Evolutionary conservation across 768 basidiomycete species (phyloP).

Genomic region (Scleroderma bovista): DNA sequence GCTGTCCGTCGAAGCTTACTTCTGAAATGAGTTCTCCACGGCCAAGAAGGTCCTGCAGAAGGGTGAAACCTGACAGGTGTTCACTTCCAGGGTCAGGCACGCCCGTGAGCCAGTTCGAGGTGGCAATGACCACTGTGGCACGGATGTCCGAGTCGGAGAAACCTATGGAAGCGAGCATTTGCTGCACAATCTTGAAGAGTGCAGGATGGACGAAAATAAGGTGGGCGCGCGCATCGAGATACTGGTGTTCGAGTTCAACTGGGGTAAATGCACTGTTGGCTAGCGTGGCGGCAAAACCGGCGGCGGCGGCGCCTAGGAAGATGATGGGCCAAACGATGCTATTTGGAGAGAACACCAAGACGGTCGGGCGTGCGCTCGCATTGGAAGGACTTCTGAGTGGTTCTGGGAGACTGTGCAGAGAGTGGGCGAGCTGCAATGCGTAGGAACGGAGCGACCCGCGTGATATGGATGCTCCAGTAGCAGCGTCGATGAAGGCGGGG

Average conservation of each 20-base stretch:
- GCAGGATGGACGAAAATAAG: conserved; percentile 63
- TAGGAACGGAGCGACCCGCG: conserved; percentile 49
- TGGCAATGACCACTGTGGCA: conserved; percentile 53
- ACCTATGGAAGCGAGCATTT: conserved; percentile 51
- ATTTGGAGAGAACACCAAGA: conserved; percentile 68
- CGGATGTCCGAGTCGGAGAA: conserved; percentile 43
- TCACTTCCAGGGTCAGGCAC: conserved; percentile 24
- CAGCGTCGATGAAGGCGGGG: conserved; percentile 64
- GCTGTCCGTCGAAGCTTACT: conserved; percentile 47
- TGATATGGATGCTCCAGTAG: conserved; percentile 49
- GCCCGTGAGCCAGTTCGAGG: conserved; percentile 40
- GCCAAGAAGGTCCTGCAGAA: conserved; percentile 46
- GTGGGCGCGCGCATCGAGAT: conserved; percentile 58
- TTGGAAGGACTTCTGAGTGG: conserved; percentile 44
- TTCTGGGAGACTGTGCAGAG: conserved; percentile 42
- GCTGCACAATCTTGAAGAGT: conserved; percentile 46
- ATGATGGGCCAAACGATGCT: conserved; percentile 50
- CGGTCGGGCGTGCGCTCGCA: conserved; percentile 38
- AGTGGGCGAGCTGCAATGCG: conserved; percentile 53
- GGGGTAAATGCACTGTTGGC: conserved; percentile 70
- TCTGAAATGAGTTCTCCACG: conserved; percentile 46
- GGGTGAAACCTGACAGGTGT: conserved; percentile 31
- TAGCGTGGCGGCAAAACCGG: conserved; percentile 62
- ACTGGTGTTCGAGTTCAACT: conserved; percentile 67
- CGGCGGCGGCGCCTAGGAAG: conserved; percentile 46